Percentiles rank a stretch among this genome's conserved stretches.
Evolutionary conservation across 176 grass and related monocot species (phyloP).

Genomic region (Saccharum spontaneum): DNA sequence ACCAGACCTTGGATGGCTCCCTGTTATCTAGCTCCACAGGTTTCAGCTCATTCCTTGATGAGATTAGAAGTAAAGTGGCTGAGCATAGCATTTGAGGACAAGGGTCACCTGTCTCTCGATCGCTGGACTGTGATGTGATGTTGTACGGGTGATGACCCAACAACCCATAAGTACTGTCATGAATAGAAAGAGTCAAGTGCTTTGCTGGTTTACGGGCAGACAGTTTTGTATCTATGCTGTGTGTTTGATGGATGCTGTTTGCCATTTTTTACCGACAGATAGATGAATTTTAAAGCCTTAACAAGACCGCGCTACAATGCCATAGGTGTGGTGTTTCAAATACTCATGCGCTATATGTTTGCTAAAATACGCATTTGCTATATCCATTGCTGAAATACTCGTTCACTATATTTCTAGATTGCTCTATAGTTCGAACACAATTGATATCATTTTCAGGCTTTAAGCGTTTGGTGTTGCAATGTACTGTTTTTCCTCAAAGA

Average conservation of each 20-base stretch:
- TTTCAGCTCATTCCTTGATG: constrained; percentile 56
- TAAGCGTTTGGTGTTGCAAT: neutral
- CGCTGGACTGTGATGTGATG: neutral
- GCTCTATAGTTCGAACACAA: neutral
- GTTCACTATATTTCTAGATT: too few relatives aligned
- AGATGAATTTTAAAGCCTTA: neutral
- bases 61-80: constrained; percentile 40
- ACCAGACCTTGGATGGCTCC: constrained; percentile 57
- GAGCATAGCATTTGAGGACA: constrained; percentile 24
- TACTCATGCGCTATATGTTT: neutral
- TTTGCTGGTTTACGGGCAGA: neutral
- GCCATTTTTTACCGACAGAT: neutral
- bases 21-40: constrained; percentile 26
- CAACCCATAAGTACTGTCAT: neutral
- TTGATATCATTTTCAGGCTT: neutral
- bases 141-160: neutral
- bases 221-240: neutral
- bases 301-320: neutral
- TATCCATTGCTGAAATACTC: neutral
- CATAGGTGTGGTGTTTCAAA: neutral
- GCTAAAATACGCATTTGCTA: neutral
- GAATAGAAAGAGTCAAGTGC: neutral
- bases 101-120: neutral
- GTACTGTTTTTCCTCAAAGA: neutral
- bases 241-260: neutral